These are phyloP conservation scores for Vaccinium macrocarpon DNA, from an alignment of 148 eudicot genomes.

Conservation along the genomic window DNA sequence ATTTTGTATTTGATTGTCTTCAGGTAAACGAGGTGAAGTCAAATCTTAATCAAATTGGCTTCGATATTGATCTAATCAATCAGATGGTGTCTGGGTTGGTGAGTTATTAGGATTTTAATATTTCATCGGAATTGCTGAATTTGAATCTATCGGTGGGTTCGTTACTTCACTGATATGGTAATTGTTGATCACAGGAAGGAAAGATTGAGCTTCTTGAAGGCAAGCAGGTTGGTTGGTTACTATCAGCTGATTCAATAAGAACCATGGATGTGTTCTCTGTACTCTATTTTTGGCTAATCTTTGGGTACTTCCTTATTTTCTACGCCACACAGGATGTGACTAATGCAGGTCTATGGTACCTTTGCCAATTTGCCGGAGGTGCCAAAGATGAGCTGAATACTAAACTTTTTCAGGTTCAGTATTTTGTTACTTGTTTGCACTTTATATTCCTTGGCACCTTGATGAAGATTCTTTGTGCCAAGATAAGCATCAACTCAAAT, in stretches of 20 bases:
- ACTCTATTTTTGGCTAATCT: not conserved
- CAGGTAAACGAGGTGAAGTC: slow-evolving; percentile 73
- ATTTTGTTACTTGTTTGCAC: not conserved
- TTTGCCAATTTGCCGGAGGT: slow-evolving; percentile 78
- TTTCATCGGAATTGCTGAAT: not conserved
- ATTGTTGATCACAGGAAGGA: slow-evolving; percentile 60
- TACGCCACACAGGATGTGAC: slow-evolving; percentile 60
- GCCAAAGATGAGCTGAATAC: slow-evolving; percentile 55
- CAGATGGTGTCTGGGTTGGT: slow-evolving; percentile 81
- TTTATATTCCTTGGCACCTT: not conserved
- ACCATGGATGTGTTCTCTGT: not conserved
- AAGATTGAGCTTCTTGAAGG: slow-evolving; percentile 74
- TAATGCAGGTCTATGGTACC: slow-evolving; percentile 78
- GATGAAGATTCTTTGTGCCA: not conserved
- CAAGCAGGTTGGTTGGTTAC: slow-evolving; percentile 53
- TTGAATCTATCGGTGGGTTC: slow-evolving; percentile 1
- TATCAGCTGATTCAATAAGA: slow-evolving; percentile 3
- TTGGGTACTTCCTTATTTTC: slow-evolving; percentile 7
- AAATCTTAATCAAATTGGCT: slow-evolving; percentile 71
- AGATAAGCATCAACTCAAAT: not conserved
- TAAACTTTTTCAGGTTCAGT: slow-evolving; percentile 50
- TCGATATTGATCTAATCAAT: slow-evolving; percentile 64
- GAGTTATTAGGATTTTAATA: slow-evolving; percentile 21
- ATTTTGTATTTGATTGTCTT: slow-evolving; percentile 25
- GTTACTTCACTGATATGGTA: slow-evolving; percentile 11